phyloP scores from a whole-genome alignment of 345 rosid species.

The Syzygium grande region DNA sequence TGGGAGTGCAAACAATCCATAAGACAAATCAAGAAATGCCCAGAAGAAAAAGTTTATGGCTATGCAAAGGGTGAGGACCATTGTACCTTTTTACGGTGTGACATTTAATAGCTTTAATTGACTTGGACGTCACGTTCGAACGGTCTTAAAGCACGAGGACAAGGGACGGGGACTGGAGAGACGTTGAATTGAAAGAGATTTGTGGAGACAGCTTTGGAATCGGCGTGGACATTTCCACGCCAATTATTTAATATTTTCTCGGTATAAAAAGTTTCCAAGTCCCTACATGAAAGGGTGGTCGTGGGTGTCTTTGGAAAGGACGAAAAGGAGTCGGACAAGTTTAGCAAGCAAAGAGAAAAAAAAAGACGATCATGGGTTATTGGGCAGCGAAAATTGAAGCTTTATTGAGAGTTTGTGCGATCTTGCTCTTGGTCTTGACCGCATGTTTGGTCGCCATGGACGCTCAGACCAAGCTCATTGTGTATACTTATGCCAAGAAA shows the following conservation, averaged over 20 bases:
- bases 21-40: not conserved
- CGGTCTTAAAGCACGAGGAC: not conserved
- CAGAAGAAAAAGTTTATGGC: not conserved
- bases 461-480: constrained; percentile 36
- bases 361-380: not conserved
- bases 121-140: not conserved
- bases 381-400: constrained; percentile 25
- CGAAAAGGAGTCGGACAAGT: not conserved
- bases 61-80: not conserved
- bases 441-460: constrained; percentile 35
- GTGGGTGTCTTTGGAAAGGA: not conserved
- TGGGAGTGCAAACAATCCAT: not conserved
- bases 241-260: not conserved
- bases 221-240: not conserved
- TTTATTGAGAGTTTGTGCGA: constrained; percentile 25
- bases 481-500: constrained; percentile 15
- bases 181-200: not conserved
- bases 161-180: not conserved
- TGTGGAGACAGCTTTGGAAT: not conserved
- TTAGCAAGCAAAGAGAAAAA: not conserved
- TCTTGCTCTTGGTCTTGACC: constrained; percentile 20
- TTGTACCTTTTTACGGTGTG: not conserved
- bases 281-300: not conserved
- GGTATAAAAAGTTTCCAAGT: not conserved
- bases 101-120: not conserved